These are phyloP conservation scores for Suillus tomentosus DNA, from an alignment of 768 basidiomycete species.

Conservation along the genomic window DNA sequence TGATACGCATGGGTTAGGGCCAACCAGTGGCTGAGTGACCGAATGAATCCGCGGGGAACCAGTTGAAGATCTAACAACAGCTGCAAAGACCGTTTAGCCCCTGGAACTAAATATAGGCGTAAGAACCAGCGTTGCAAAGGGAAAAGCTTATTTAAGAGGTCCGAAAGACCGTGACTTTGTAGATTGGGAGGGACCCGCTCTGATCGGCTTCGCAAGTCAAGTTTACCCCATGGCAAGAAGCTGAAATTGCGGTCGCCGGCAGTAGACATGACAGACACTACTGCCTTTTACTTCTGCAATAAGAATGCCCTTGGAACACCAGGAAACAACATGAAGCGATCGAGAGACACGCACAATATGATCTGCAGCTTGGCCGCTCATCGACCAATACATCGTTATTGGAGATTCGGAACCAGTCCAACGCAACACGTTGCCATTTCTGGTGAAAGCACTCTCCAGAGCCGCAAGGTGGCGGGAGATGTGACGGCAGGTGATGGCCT, in stretches of 20 bases:
- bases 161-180: neutral
- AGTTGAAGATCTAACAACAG: neutral
- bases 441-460: neutral
- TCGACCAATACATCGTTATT: neutral
- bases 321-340: neutral
- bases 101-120: neutral
- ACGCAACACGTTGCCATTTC: neutral
- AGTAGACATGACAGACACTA: neutral
- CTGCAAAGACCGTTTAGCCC: neutral
- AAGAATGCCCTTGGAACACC: neutral
- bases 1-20: neutral
- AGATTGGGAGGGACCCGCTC: neutral
- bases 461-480: neutral
- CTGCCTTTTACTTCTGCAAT: neutral
- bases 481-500: neutral
- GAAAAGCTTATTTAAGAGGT: constrained; percentile 3
- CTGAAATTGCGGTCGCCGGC: neutral
- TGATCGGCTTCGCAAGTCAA: neutral
- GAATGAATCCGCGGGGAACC: neutral
- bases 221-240: neutral
- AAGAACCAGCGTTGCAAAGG: neutral
- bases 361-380: neutral
- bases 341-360: constrained; percentile 4
- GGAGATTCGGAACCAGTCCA: neutral
- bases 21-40: neutral